Evolutionary conservation across 2,329 filamentous ascomycete species (phyloP), one percentile per base, ranked within the genome.

Genomic region (Leptographium radiaticola): DNA sequence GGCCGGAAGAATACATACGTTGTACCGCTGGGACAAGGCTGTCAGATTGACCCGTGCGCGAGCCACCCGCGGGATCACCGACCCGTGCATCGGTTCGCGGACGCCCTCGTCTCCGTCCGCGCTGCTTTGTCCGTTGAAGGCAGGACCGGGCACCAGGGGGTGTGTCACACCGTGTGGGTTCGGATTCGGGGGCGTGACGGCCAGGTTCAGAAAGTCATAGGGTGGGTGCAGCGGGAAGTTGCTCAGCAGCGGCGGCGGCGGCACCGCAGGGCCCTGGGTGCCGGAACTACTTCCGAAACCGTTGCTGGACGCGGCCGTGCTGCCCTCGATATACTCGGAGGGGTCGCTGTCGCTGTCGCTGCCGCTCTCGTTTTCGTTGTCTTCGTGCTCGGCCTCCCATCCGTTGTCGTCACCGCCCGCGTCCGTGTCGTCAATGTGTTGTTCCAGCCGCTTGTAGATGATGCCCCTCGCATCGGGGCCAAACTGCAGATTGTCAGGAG

Each of bases 1-100:
- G 12, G 34, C 34, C 34, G 31, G 10, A 7, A 11, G 16, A 45
- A 38, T 6, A 57, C 70, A 50, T 61, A 77, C 75, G 62, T 83
- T 81, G 62, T 75, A 76, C 44, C 65, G 66, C 58, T 81, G 77
- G 0, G 80, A 83, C 13, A 83, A 66, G 1, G 73, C 74, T 2
- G 77, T 80, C 54, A 83, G 66, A 57, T 82, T 83, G 57, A 76
- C 72, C 16, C 80, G 70, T 2, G 57, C 49, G 31, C 62, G 61
- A 5, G 63, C 61, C 10, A 66, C 58, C 5, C 55, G 59, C 4
- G 66, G 66, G 49, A 62, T 64, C 49, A 51, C 31, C n/a, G 45
- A 4, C n/a, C 36, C 46, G 38, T 52, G 25, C 11, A 51, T 12
- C 12, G 38, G 38, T 6, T 30, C 16, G 15, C 18, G 25, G 4